Base-by-base conservation (phyloP, 345 rosid genomes). In the Citrus glauca region DNA sequence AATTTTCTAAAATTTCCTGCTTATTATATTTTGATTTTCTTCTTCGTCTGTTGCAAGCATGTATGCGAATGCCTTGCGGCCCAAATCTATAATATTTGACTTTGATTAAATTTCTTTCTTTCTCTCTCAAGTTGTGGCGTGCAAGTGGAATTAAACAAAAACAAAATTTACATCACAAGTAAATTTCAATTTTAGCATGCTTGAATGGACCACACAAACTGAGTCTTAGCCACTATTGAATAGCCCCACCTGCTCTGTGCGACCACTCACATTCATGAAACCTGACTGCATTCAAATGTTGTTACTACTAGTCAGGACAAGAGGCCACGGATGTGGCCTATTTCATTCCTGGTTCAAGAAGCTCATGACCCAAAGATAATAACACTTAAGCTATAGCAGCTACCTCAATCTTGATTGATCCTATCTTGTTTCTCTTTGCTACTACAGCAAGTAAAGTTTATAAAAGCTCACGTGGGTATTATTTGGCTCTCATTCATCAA, bases 121-220 rank as follows among this genome's bases (percentile, higher is more conserved):
- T 70, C 25, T 33, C 16, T 27, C 16, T 48, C 9, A 73, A 22
- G 75, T 65, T 74, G 66, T 25, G 62, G 60, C 42, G 55, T 62
- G 78, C 82, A 78, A 75, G 57, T 83, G 56, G 82, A 24, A 65
- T 55, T 77, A 73, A 77, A 80, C 62, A 69, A 74, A 65, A 28
- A 4, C 62, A 25, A 61, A 30, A 0, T 45, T 9, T 24, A 66
- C 72, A 30, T 60, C 72, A 59, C 8, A 5, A 27, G 35, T 13
- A 79, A 48, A 65, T 64, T 66, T 50, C 37, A 33, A 66, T 66
- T 11, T 16, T 14, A 10, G 77, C 72, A n/a, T 50, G 55, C 53
- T 66, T 55, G 42, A 53, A 66, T 76, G 27, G 78, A 76, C 63
- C 63, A 32, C 19, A 19, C 45, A 25, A 65, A 45, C 70, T 3